Evolutionary conservation across 441 rosid species (phyloP).

Genomic region (Aleurites moluccanus): DNA sequence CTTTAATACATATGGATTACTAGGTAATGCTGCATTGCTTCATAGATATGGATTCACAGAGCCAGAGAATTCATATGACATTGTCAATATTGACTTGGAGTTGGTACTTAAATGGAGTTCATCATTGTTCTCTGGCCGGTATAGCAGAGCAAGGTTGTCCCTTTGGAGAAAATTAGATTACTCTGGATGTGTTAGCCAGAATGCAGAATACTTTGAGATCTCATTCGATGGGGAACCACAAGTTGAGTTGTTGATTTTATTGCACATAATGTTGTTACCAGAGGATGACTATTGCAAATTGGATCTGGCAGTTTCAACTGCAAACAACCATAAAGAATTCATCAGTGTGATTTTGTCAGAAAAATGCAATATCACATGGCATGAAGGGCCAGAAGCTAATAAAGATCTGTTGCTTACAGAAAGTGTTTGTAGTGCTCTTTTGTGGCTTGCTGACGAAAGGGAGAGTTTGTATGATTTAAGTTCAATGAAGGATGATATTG

Average conservation of each 20-base stretch:
- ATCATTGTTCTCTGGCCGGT: slow-evolving; percentile 56
- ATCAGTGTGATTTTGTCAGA: slow-evolving; percentile 35
- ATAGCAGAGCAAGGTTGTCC: slow-evolving; percentile 63
- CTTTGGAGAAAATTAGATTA: slow-evolving; percentile 70
- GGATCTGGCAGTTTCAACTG: slow-evolving; percentile 48
- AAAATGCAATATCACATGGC: slow-evolving; percentile 31
- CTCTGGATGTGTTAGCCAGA: slow-evolving; percentile 61
- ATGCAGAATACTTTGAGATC: slow-evolving; percentile 78
- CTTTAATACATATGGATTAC: slow-evolving; percentile 79
- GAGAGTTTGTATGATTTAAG: slow-evolving; percentile 57
- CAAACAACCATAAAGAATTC: slow-evolving; percentile 27
- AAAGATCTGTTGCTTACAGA: slow-evolving; percentile 53
- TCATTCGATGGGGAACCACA: slow-evolving; percentile 73
- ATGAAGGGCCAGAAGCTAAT: slow-evolving; percentile 37
- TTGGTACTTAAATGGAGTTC: slow-evolving; percentile 68
- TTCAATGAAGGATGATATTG: slow-evolving; percentile 53
- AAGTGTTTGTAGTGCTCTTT: slow-evolving; percentile 60
- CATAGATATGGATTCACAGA: slow-evolving; percentile 95
- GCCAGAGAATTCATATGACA: slow-evolving; percentile 60
- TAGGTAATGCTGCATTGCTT: slow-evolving; percentile 90
- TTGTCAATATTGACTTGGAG: slow-evolving; percentile 83
- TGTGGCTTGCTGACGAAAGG: slow-evolving; percentile 60
- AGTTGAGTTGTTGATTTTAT: slow-evolving; percentile 58
- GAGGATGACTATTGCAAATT: slow-evolving; percentile 47
- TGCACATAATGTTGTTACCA: slow-evolving; percentile 56